These are phyloP conservation scores for Adansonia madagascariensis DNA, from an alignment of 441 rosid species.

Conservation along the genomic window DNA sequence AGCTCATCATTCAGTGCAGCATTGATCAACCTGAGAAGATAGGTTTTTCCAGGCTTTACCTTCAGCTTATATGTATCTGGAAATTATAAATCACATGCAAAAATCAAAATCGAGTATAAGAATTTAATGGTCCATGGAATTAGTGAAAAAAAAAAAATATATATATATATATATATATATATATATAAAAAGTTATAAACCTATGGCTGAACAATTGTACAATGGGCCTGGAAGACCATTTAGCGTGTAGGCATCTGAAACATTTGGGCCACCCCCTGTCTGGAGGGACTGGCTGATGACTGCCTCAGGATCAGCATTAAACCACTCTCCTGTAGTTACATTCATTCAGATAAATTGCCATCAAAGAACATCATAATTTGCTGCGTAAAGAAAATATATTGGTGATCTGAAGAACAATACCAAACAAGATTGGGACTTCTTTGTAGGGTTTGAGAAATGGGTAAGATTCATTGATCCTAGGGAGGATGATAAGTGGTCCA, in stretches of 20 bases:
- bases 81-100: not conserved
- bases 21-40: conserved; percentile 55
- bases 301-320: conserved; percentile 66
- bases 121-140: too few species aligned
- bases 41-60: conserved; percentile 56
- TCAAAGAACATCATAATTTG: not conserved
- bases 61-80: conserved; percentile 53
- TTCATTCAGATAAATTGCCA: not conserved
- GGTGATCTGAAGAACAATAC: conserved; percentile 34
- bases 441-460: conserved; percentile 70
- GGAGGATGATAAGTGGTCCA: conserved; percentile 70
- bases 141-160: not conserved
- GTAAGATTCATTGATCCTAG: conserved; percentile 48
- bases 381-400: not conserved
- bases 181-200: conserved; percentile 25
- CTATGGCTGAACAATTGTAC: conserved; percentile 67
- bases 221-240: conserved; percentile 77
- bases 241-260: conserved; percentile 68
- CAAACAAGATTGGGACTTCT: conserved; percentile 60
- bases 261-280: conserved; percentile 68
- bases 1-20: conserved; percentile 63
- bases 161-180: not conserved
- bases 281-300: conserved; percentile 61
- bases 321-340: conserved; percentile 69
- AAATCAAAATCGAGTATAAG: too few species aligned